A percentile compares a stretch with the other conserved stretches of the same genome.
These are phyloP conservation scores for Magnolia sinica DNA, from an alignment of 164 flowering plant species.

Conservation along the genomic window DNA sequence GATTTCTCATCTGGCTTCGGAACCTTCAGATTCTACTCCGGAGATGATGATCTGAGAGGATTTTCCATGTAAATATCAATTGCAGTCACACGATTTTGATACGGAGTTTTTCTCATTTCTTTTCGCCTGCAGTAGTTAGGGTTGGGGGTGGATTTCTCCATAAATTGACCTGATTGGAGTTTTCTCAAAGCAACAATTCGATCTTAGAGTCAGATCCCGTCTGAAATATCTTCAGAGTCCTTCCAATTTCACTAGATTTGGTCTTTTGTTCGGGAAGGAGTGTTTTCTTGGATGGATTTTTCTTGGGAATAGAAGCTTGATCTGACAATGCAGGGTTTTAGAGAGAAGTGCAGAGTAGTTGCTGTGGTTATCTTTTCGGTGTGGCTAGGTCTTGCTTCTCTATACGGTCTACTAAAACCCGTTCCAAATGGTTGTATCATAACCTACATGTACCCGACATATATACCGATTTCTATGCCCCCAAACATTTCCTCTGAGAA, in stretches of 20 bases:
- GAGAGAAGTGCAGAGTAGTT: slow-evolving; percentile 45
- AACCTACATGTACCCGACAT: slow-evolving; percentile 98
- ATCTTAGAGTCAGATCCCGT: not conserved
- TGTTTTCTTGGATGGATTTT: slow-evolving; percentile 1
- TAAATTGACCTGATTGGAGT: not conserved
- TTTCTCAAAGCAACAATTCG: not conserved
- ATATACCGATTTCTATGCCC: slow-evolving; percentile 64
- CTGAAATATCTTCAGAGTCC: not conserved
- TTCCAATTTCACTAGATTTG: not conserved
- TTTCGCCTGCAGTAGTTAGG: not conserved
- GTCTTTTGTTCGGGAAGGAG: not conserved
- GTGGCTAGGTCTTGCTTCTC: slow-evolving; percentile 48
- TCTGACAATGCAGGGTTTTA: slow-evolving; percentile 40
- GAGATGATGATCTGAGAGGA: not conserved
- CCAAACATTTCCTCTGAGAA: slow-evolving; percentile 43
- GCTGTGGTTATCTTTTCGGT: slow-evolving; percentile 32
- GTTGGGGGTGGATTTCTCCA: not conserved
- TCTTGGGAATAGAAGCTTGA: slow-evolving; percentile 12
- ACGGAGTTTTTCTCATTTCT: not conserved
- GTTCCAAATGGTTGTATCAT: slow-evolving; percentile 75
- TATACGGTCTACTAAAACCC: slow-evolving; percentile 63
- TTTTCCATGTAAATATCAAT: not conserved
- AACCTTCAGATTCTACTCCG: not conserved
- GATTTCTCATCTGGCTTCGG: not conserved
- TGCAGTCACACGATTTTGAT: not conserved